A percentile compares a stretch with the other conserved stretches of the same genome.
phyloP scores from a whole-genome alignment of 2,329 filamentous ascomycete genomes.

The Epicoccum sorghinum region DNA sequence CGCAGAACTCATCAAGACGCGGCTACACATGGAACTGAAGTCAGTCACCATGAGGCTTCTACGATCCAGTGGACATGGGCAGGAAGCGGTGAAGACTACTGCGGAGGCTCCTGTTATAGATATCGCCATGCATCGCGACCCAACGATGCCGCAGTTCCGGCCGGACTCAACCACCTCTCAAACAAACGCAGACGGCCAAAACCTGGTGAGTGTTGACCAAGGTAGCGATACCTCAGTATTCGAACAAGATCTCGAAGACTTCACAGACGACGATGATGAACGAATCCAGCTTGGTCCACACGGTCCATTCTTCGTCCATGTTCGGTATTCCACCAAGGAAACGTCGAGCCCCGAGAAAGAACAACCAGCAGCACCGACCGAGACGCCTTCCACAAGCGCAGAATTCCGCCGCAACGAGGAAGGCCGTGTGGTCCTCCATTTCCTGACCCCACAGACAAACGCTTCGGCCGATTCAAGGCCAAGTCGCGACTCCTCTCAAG shows the following conservation, averaged over 20 bases:
- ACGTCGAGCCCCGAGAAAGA: neutral
- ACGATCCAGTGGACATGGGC: neutral
- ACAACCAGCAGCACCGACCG: neutral
- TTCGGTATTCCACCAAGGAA: neutral
- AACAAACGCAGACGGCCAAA: neutral
- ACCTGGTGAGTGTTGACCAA: neutral
- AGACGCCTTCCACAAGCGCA: neutral
- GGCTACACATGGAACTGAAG: conserved; percentile 4
- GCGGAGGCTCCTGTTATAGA: neutral
- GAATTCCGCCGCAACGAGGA: neutral
- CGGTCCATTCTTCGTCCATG: conserved; percentile 6
- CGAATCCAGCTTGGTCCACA: neutral
- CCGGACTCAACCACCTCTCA: conserved; percentile 55
- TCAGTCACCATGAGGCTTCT: neutral
- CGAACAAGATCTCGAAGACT: conserved; percentile 3
- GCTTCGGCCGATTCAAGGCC: neutral
- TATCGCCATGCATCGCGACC: conserved; percentile 52
- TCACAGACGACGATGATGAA: conserved; percentile 8
- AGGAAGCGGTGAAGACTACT: neutral
- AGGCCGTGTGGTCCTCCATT: neutral
- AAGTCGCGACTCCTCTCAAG: neutral
- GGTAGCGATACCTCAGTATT: neutral
- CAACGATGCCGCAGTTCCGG: conserved; percentile 71
- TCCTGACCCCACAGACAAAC: neutral
- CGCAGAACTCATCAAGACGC: conserved; percentile 6